Evolutionary conservation across 495 filamentous ascomycete genomes (phyloP).

Genomic region (Neurospora tetraspora): DNA sequence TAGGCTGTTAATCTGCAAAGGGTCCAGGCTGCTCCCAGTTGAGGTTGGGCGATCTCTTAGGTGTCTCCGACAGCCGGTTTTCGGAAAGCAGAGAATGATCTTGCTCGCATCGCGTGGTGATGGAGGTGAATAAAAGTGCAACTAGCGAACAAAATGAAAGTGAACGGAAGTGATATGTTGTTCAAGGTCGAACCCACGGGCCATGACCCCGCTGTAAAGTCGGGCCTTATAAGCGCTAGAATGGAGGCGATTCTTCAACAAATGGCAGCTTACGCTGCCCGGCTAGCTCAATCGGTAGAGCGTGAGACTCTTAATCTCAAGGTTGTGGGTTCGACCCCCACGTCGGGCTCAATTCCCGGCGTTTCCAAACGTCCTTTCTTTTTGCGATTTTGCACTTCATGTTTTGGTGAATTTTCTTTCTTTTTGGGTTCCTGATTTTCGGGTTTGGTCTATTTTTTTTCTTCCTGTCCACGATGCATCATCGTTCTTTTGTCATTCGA

Average conservation of each 20-base stretch:
- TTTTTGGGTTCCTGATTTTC: background rate
- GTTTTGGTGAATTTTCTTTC: background rate
- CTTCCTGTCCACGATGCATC: background rate
- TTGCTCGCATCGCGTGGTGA: background rate
- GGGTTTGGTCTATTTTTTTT: background rate
- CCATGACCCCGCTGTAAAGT: background rate
- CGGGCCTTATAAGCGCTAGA: background rate
- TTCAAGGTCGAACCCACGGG: background rate
- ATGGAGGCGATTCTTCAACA: background rate
- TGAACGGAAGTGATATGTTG: background rate
- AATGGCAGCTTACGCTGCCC: slow-evolving; percentile 10
- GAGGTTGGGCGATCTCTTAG: background rate
- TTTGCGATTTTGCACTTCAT: background rate
- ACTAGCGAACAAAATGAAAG: background rate
- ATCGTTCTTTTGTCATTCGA: background rate
- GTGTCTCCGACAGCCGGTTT: background rate
- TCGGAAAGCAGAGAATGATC: too few relatives aligned
- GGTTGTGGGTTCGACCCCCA: background rate
- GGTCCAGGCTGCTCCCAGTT: background rate
- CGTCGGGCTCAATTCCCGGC: background rate
- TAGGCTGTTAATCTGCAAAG: background rate
- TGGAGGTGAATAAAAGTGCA: background rate
- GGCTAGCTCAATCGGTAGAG: slow-evolving; percentile 79
- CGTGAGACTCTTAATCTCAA: slow-evolving; percentile 57
- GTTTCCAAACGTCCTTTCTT: background rate